These are phyloP conservation scores for Cicer judaicum DNA, from an alignment of 306 rosid genomes.

Conservation along the genomic window DNA sequence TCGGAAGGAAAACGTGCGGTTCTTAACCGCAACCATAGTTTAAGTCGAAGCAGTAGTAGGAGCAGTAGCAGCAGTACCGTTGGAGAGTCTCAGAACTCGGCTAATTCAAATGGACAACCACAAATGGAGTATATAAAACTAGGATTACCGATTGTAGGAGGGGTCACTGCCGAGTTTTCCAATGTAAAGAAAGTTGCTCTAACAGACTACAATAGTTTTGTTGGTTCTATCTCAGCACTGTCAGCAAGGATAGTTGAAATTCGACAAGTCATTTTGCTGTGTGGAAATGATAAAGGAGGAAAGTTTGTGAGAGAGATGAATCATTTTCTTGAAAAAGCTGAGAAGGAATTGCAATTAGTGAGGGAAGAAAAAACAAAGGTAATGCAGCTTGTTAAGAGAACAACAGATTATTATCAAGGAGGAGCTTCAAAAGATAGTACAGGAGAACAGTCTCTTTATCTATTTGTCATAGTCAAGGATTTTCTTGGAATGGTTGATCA, in stretches of 20 bases:
- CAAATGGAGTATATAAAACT: slow-evolving; percentile 69
- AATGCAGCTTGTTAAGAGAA: slow-evolving; percentile 68
- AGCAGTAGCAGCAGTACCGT: slow-evolving; percentile 27
- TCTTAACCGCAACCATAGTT: slow-evolving; percentile 57
- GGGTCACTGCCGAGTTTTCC: slow-evolving; percentile 82
- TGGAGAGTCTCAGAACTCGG: slow-evolving; percentile 36
- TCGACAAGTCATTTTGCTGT: slow-evolving; percentile 47
- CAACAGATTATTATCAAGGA: slow-evolving; percentile 76
- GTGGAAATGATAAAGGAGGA: slow-evolving; percentile 57
- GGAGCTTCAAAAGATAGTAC: slow-evolving; percentile 66
- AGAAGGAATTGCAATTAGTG: slow-evolving; percentile 59
- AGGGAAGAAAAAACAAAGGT: slow-evolving; percentile 63
- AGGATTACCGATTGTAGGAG: slow-evolving; percentile 91
- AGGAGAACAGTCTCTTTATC: slow-evolving; percentile 61
- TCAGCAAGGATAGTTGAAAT: slow-evolving; percentile 52
- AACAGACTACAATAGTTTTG: slow-evolving; percentile 62
- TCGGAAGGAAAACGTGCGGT: slow-evolving; percentile 86
- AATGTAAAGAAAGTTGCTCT: slow-evolving; percentile 78
- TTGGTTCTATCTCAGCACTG: slow-evolving; percentile 56
- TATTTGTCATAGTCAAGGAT: slow-evolving; percentile 82
- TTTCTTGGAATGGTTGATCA: slow-evolving; percentile 89
- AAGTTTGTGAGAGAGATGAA: slow-evolving; percentile 74
- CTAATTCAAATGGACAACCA: slow-evolving; percentile 57
- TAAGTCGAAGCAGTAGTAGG: slow-evolving; percentile 59
- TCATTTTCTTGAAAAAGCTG: slow-evolving; percentile 65